Conservation (phyloP, 768 basidiomycete genomes). For the Lyophyllum atratum region DNA sequence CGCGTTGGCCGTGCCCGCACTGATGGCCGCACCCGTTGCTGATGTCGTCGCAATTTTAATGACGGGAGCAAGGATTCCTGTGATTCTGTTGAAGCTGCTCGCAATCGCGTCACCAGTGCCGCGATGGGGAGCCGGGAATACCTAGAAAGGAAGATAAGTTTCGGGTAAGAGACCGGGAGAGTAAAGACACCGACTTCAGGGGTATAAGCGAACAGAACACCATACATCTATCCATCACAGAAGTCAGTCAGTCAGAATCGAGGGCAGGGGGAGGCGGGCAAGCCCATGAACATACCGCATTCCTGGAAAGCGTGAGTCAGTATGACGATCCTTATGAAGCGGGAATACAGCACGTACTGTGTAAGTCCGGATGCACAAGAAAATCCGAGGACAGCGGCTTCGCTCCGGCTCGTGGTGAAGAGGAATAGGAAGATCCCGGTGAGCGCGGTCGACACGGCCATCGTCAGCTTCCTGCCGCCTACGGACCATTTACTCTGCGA, state of each 20-base stretch:
- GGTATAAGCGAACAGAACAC: slow-evolving; percentile 57
- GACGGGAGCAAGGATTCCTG: slow-evolving; percentile 48
- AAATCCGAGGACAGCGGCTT: slow-evolving; percentile 42
- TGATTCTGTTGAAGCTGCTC: slow-evolving; percentile 49
- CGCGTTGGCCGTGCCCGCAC: slow-evolving; percentile 36
- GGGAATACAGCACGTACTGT: slow-evolving; percentile 26
- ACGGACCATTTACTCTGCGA: slow-evolving; percentile 30
- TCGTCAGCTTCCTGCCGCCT: slow-evolving; percentile 49
- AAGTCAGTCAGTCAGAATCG: background rate
- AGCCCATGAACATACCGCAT: slow-evolving; percentile 32
- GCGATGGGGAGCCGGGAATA: slow-evolving; percentile 58
- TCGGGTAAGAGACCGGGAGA: background rate
- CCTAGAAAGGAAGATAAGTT: slow-evolving; percentile 13
- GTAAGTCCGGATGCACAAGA: slow-evolving; percentile 46
- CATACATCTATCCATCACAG: slow-evolving; percentile 41
- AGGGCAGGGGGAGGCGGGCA: background rate
- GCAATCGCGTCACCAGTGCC: slow-evolving; percentile 55
- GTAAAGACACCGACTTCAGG: slow-evolving; percentile 41
- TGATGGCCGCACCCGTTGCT: slow-evolving; percentile 23
- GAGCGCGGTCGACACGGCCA: slow-evolving; percentile 44
- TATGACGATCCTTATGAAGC: background rate
- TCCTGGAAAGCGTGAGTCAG: slow-evolving; percentile 18
- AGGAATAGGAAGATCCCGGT: slow-evolving; percentile 52
- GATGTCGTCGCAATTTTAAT: slow-evolving; percentile 49
- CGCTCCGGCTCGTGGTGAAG: slow-evolving; percentile 48